Base-by-base conservation (phyloP, 257 asterid genomes). In the Schizonepeta tenuifolia region DNA sequence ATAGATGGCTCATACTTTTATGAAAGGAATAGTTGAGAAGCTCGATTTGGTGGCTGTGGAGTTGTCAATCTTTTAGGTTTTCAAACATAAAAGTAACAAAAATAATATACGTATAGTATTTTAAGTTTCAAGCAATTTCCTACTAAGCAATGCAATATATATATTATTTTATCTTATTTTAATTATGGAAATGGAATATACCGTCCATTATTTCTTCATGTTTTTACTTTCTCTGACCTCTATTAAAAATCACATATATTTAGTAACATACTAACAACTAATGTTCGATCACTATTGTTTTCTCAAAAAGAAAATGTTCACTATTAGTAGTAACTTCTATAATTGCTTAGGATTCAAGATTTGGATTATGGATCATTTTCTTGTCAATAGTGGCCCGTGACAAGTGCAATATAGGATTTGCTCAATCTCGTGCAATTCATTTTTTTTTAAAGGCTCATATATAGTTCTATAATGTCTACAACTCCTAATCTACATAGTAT, bases 41-140 rank as follows among this genome's bases (percentile, higher is more conserved):
- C 71, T 73, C 65, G 74, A 73, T 63, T 81, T 73, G 85, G 85
- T 81, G 80, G 69, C 43, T 57, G 55, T 49, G 73, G 79, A 73
- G 79, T 77, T 81, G 74, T 81, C 82, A 77, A 18, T 53, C 21
- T 56, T 79, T 12, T 33, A 22, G 46, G 65, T 6, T 55, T 7
- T 14, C 61, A 55, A 21, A 55, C 61, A 57, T 20, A 33, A 57
- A 55, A 55, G 9, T 55, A 55, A 55, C 1, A 10, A 36, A 7
- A 28, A 50, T 0, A 17, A 50, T 11, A 28, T 38, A 41, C 12
- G 17, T 4, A 4, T 54, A 36, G 20, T 7, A 49, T 69, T 63
- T 51, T 76, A 43, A 26, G 41, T 63, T 62, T 31, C 61, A 70
- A 69, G 72, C 24, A 47, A 70, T 76, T 70, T 70, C 70, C 31